A percentile compares a stretch with the other conserved stretches of the same genome.
These are phyloP conservation scores for Astraeus odoratus DNA, from an alignment of 768 basidiomycete genomes.

Conservation along the genomic window DNA sequence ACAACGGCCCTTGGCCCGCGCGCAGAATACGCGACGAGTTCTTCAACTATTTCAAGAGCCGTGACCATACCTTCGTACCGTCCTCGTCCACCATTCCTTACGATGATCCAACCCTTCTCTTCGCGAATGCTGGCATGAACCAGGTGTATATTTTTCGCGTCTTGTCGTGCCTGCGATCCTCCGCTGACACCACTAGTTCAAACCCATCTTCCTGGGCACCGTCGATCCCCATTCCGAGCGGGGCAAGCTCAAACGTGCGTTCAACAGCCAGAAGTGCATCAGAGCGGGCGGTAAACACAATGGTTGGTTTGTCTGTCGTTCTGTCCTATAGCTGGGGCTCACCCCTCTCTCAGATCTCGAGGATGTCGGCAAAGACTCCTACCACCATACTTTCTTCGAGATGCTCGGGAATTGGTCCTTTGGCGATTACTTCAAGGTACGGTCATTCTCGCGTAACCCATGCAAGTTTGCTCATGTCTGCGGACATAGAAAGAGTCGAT, in stretches of 20 bases:
- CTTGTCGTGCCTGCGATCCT: background rate
- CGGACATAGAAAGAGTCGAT: conserved; percentile 80
- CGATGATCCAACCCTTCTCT: conserved; percentile 95
- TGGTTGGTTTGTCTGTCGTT: conserved; percentile 39
- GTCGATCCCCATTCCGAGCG: conserved; percentile 93
- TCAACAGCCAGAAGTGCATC: conserved; percentile 97
- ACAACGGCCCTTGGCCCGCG: conserved; percentile 65
- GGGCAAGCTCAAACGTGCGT: conserved; percentile 85
- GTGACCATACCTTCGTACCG: conserved; percentile 81
- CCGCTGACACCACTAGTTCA: conserved; percentile 57
- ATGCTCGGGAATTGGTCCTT: conserved; percentile 99
- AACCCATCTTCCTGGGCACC: conserved; percentile 95
- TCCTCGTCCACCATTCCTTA: conserved; percentile 93
- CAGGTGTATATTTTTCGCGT: conserved; percentile 45
- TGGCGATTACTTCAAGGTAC: conserved; percentile 98
- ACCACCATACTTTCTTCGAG: conserved; percentile 98
- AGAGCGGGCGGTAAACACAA: conserved; percentile 99
- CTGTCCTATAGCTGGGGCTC: conserved; percentile 5
- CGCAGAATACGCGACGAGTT: conserved; percentile 78
- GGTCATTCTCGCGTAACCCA: conserved; percentile 5
- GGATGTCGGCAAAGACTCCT: conserved; percentile 97
- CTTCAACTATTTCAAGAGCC: conserved; percentile 79
- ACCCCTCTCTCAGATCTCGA: conserved; percentile 68
- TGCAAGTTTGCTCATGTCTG: conserved; percentile 5
- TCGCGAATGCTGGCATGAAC: conserved; percentile 98